Percentiles rank a stretch among this genome's conserved stretches.
These are phyloP conservation scores for Linum lewisii DNA, from an alignment of 345 rosid genomes.

Conservation along the genomic window DNA sequence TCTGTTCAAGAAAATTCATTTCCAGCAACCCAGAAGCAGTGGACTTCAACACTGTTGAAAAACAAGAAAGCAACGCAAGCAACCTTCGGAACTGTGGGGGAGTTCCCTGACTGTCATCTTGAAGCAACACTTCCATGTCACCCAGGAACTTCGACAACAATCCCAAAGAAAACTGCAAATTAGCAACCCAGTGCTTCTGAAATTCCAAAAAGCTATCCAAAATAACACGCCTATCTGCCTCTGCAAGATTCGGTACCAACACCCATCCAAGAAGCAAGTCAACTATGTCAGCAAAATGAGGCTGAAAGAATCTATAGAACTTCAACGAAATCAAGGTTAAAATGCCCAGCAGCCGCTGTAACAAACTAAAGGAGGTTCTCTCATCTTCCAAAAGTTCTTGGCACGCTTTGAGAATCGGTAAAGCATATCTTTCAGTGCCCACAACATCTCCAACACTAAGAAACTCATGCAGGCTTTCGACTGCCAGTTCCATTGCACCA, in stretches of 20 bases:
- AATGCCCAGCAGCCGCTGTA: conserved; percentile 49
- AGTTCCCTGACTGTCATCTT: conserved; percentile 63
- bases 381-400: conserved; percentile 90
- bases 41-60: conserved; percentile 70
- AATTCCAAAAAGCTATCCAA: conserved; percentile 86
- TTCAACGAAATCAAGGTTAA: conserved; percentile 67
- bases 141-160: conserved; percentile 66
- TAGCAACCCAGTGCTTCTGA: conserved; percentile 86
- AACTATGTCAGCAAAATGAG: conserved; percentile 80
- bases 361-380: conserved; percentile 71
- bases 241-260: conserved; percentile 67
- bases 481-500: conserved; percentile 53
- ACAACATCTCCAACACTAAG: conserved; percentile 60
- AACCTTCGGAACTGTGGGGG: conserved; percentile 61
- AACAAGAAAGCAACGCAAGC: conserved; percentile 91
- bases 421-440: conserved; percentile 68
- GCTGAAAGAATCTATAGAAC: conserved; percentile 64
- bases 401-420: conserved; percentile 70
- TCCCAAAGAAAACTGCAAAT: conserved; percentile 74
- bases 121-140: conserved; percentile 82
- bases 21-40: conserved; percentile 92
- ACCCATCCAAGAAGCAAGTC: conserved; percentile 98
- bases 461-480: conserved; percentile 75
- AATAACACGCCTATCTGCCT: conserved; percentile 59
- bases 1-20: conserved; percentile 67